Conservation (phyloP, 2,329 filamentous ascomycete species). For the Westerdykella sp. region DNA sequence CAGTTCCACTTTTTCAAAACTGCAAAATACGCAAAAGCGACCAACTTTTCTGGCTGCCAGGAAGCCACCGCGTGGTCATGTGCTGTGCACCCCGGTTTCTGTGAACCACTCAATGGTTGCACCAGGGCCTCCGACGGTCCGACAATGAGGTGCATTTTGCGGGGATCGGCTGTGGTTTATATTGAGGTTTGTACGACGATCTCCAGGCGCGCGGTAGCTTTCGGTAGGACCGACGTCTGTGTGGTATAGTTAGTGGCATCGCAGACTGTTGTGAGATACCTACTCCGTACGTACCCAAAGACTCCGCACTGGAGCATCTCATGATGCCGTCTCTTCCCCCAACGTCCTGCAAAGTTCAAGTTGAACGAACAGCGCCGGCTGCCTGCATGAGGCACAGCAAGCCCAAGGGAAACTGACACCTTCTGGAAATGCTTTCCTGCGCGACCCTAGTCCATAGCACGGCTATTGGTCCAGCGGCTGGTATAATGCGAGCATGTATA, state of each 20-base stretch:
- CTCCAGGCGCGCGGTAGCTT: slow-evolving; percentile 3
- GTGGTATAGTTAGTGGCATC: too few relatives aligned
- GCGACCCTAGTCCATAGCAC: background rate
- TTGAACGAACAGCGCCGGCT: background rate
- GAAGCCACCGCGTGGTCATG: too few relatives aligned
- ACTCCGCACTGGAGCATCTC: background rate
- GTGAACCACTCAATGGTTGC: too few relatives aligned
- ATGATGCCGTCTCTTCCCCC: slow-evolving; percentile 1
- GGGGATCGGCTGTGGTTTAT: slow-evolving; percentile 20
- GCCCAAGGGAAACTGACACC: background rate
- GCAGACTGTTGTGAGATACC: too few relatives aligned
- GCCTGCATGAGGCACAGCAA: slow-evolving; percentile 1
- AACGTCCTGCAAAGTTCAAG: background rate
- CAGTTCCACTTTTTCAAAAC: too few relatives aligned
- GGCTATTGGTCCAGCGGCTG: slow-evolving; percentile 6
- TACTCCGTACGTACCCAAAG: too few relatives aligned
- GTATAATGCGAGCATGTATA: slow-evolving; percentile 5
- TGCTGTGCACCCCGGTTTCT: too few relatives aligned
- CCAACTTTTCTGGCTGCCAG: background rate
- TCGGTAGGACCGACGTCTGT: too few relatives aligned
- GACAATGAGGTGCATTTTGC: slow-evolving; percentile 15
- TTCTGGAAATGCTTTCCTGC: slow-evolving; percentile 1
- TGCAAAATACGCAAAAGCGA: too few relatives aligned
- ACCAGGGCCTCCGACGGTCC: slow-evolving; percentile 2
- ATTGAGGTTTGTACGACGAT: slow-evolving; percentile 4